phyloP scores from a whole-genome alignment of 1,284 basidiomycete genomes.

The Ustilago shanxiensis region DNA sequence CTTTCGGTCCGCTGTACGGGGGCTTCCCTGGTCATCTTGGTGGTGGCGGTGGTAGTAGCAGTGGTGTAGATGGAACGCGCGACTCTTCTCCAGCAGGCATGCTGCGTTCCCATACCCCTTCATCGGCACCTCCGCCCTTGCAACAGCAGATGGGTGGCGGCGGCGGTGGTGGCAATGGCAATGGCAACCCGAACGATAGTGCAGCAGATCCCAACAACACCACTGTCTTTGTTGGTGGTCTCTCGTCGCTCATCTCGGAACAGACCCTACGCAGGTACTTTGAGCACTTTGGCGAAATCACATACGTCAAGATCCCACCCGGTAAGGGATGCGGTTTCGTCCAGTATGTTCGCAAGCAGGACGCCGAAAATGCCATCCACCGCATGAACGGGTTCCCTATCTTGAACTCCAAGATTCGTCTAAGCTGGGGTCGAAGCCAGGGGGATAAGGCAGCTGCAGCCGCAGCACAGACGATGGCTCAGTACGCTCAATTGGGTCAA shows the following conservation, averaged over 20 bases:
- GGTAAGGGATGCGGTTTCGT: constrained; percentile 97
- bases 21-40: constrained; percentile 26
- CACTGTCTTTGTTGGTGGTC: constrained; percentile 68
- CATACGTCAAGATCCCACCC: constrained; percentile 86
- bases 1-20: constrained; percentile 36
- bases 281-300: constrained; percentile 66
- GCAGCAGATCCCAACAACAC: constrained; percentile 68
- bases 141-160: constrained; percentile 17
- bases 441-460: constrained; percentile 69
- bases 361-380: constrained; percentile 91
- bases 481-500: constrained; percentile 60
- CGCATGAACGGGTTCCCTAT: constrained; percentile 96
- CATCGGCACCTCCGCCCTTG: constrained; percentile 24
- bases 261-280: constrained; percentile 66
- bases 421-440: constrained; percentile 85
- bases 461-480: constrained; percentile 60
- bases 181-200: constrained; percentile 41
- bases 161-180: constrained; percentile 1
- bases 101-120: constrained; percentile 43
- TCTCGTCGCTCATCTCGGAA: constrained; percentile 67
- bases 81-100: constrained; percentile 32
- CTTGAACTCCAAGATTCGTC: constrained; percentile 82
- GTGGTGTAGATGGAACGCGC: constrained; percentile 22
- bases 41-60: too few relatives aligned
- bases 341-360: constrained; percentile 89